Conservation (phyloP, 257 asterid genomes). For the Solanum neorickii region DNA sequence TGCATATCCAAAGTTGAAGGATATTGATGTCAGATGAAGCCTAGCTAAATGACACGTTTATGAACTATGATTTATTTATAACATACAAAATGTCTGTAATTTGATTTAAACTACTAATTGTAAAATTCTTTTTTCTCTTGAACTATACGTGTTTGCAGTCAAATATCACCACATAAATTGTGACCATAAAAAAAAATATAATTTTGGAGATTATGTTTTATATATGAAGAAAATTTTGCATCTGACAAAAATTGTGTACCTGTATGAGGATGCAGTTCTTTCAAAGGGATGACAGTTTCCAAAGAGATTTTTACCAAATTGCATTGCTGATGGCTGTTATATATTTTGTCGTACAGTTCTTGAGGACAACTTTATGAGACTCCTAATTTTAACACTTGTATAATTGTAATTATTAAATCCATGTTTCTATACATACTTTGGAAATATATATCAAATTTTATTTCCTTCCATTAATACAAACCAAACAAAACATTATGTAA, state of each 20-base stretch:
- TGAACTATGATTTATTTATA: background rate
- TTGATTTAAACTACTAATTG: background rate
- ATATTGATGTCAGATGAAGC: background rate
- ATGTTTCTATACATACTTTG: background rate
- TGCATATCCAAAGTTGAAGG: too few species aligned
- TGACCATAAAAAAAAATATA: background rate
- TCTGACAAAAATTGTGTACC: background rate
- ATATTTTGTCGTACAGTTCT: slow-evolving; percentile 69
- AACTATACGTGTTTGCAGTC: background rate
- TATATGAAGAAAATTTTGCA: background rate
- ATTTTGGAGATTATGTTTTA: background rate
- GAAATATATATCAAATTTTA: background rate
- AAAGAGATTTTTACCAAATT: slow-evolving; percentile 74
- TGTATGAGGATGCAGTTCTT: slow-evolving; percentile 43
- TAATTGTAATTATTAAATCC: background rate
- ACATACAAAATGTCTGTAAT: background rate
- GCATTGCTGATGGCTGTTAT: slow-evolving; percentile 70
- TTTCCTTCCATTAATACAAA: background rate
- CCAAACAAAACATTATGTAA: background rate
- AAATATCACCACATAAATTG: background rate
- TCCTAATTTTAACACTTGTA: background rate
- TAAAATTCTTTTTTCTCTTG: background rate
- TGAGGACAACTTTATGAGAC: slow-evolving; percentile 59
- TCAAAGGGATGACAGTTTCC: slow-evolving; percentile 78
- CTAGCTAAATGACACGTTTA: background rate